Conservation (phyloP, 495 filamentous ascomycete genomes). For the Pyrenula massariospora region DNA sequence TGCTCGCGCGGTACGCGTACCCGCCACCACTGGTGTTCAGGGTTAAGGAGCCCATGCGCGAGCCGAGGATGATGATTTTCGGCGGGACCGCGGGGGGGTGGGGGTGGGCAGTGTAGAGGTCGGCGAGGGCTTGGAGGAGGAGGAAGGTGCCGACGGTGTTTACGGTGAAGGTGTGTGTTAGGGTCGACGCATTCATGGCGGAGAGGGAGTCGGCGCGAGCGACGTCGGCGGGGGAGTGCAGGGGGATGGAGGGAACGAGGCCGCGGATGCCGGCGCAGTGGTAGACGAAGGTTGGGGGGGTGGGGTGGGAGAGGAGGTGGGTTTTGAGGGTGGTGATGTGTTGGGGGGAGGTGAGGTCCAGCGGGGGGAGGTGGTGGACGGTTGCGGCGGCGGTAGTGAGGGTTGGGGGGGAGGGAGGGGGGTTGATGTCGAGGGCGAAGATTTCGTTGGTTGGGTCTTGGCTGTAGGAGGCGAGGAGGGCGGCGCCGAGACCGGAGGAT, state of each 20-base stretch:
- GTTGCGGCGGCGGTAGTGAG: neutral
- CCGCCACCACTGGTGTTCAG: conserved; percentile 15
- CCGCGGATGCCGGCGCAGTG: neutral
- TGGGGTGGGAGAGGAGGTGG: neutral
- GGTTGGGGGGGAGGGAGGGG: neutral
- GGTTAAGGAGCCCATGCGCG: conserved; percentile 15
- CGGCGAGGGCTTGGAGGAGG: neutral
- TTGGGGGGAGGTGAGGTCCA: neutral
- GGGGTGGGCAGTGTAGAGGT: neutral
- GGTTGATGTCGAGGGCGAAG: neutral
- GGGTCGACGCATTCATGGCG: neutral
- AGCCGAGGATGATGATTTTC: conserved; percentile 22
- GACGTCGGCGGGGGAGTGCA: neutral
- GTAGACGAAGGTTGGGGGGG: neutral
- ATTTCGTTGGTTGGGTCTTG: neutral
- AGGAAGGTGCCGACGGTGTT: neutral
- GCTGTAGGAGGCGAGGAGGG: neutral
- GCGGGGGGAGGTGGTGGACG: neutral
- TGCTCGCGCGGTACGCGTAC: conserved; percentile 23
- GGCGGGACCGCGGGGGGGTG: neutral
- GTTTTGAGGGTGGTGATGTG: neutral
- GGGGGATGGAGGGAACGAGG: neutral
- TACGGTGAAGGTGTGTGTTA: neutral
- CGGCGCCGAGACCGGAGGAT: neutral
- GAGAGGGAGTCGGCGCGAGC: neutral